These are phyloP conservation scores for Trichophyton schoenleinii DNA, from an alignment of 2,329 filamentous ascomycete genomes.

Conservation along the genomic window DNA sequence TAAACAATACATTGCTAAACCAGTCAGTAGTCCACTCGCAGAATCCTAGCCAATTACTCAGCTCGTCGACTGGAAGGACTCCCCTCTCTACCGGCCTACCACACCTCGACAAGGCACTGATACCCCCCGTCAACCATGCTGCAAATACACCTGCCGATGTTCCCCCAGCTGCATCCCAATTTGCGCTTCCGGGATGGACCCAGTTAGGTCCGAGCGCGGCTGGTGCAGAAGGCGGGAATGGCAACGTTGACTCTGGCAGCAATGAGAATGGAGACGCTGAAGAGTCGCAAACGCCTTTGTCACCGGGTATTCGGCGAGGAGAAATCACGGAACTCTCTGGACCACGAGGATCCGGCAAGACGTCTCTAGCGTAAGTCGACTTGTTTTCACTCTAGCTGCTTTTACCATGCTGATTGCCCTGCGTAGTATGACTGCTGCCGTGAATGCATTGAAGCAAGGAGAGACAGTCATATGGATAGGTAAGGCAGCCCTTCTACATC, in stretches of 20 bases:
- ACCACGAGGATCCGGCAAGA: slow-evolving; percentile 76
- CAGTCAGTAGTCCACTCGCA: neutral
- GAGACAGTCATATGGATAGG: slow-evolving; percentile 70
- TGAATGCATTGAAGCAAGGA: slow-evolving; percentile 49
- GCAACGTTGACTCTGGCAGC: neutral
- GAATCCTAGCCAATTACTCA: neutral
- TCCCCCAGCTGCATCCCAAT: neutral
- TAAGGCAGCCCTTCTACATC: slow-evolving; percentile 33
- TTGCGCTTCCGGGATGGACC: neutral
- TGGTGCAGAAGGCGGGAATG: neutral
- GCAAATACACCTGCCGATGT: neutral
- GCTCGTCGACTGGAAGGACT: neutral
- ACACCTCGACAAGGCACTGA: slow-evolving; percentile 35
- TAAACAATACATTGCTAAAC: neutral
- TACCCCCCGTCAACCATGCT: neutral
- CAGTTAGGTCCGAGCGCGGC: neutral
- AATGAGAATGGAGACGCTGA: neutral
- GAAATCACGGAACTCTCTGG: slow-evolving; percentile 82
- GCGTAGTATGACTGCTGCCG: slow-evolving; percentile 55
- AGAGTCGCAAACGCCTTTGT: neutral
- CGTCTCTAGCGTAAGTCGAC: slow-evolving; percentile 56
- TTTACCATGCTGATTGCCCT: slow-evolving; percentile 8
- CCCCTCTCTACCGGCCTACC: slow-evolving; percentile 45
- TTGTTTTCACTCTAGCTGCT: neutral
- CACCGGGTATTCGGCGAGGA: slow-evolving; percentile 56